Evolutionary conservation across 164 flowering plant species (phyloP).

Genomic region (Berberis vulgaris): DNA sequence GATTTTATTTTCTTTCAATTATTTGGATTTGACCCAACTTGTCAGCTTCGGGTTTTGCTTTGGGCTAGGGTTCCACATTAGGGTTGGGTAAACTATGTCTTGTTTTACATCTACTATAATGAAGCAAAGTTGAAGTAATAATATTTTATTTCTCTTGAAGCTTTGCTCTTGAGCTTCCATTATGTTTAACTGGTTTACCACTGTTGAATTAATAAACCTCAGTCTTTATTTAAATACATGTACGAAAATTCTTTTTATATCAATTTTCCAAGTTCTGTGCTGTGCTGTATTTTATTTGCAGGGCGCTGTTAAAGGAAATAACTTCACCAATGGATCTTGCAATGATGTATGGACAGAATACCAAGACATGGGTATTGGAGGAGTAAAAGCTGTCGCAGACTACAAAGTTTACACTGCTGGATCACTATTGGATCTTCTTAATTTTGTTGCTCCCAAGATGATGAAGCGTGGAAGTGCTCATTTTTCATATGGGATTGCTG

Average conservation of each 20-base stretch:
- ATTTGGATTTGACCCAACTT: too few relatives aligned
- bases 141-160: neutral
- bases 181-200: neutral
- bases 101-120: too few relatives aligned
- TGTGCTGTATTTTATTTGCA: slow-evolving; percentile 12
- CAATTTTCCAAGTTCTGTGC: neutral
- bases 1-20: too few relatives aligned
- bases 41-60: too few relatives aligned
- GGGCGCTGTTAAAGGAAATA: slow-evolving; percentile 63
- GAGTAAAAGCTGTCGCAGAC: slow-evolving; percentile 62
- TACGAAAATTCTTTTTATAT: too few relatives aligned
- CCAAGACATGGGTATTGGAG: slow-evolving; percentile 68
- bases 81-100: too few relatives aligned
- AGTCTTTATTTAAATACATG: too few relatives aligned
- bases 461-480: slow-evolving; percentile 78
- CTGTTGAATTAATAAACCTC: too few relatives aligned
- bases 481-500: slow-evolving; percentile 84
- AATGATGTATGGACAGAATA: slow-evolving; percentile 86
- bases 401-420: slow-evolving; percentile 74
- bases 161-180: neutral
- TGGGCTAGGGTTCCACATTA: too few relatives aligned
- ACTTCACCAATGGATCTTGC: slow-evolving; percentile 39
- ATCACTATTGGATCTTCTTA: slow-evolving; percentile 51
- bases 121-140: too few relatives aligned
- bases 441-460: slow-evolving; percentile 84